Conservation (phyloP, 805 yeast genomes). For the Nakazawaea wyomingensis region DNA sequence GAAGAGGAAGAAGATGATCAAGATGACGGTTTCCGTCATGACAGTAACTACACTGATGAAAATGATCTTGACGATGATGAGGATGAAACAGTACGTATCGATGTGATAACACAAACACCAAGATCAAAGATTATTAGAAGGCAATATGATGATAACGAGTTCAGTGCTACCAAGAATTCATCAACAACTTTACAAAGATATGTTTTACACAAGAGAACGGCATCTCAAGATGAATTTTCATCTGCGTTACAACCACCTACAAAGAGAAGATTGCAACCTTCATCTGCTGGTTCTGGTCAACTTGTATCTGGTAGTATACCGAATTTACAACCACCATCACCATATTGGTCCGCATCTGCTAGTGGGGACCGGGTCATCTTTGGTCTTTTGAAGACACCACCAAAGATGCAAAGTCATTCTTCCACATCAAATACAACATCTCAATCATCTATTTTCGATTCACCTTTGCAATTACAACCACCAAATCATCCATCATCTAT, state of each 20-base stretch:
- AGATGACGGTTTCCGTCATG: conserved; percentile 3
- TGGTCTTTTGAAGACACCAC: conserved; percentile 16
- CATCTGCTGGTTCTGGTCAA: conserved; percentile 16
- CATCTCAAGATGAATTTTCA: conserved; percentile 14
- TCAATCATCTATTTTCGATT: conserved; percentile 11
- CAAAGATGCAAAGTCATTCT: conserved; percentile 26
- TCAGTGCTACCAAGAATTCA: not conserved
- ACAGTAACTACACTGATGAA: conserved; percentile 9
- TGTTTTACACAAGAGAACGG: conserved; percentile 6
- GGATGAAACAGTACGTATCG: conserved; percentile 10
- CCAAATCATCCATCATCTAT: conserved; percentile 25
- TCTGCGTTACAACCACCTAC: conserved; percentile 13
- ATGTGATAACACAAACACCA: conserved; percentile 4
- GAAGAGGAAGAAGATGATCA: conserved; percentile 2
- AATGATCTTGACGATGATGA: conserved; percentile 12
- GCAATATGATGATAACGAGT: conserved; percentile 1
- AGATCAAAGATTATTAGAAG: conserved; percentile 9
- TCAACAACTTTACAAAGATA: conserved; percentile 3
- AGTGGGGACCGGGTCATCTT: conserved; percentile 32
- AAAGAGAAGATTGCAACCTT: conserved; percentile 3
- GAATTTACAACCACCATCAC: conserved; percentile 31
- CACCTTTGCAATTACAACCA: conserved; percentile 16
- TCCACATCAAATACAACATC: conserved; percentile 13
- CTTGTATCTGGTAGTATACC: conserved; percentile 25
- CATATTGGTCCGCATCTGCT: conserved; percentile 37